Base-by-base conservation (phyloP, 2,329 filamentous ascomycete species). In the Pseudopyrenochaeta lycopersici region DNA sequence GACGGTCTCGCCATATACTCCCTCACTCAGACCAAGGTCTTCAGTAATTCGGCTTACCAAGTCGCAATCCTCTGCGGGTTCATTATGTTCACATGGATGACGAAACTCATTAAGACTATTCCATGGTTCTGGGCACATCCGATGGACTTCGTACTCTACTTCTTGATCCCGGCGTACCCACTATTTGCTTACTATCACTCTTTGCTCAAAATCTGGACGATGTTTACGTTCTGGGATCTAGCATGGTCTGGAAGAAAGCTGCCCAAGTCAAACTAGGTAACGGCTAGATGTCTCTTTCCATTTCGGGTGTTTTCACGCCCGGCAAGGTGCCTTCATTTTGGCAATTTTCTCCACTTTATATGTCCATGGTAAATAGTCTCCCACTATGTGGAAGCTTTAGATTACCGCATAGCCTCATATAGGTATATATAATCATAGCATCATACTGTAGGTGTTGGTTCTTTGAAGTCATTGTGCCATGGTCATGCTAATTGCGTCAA, bases 51-150 rank as follows among this genome's bases (percentile, higher is more conserved):
- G 1, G 1, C 41, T 2, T 43, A 49, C 20, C 49, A 41, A 4
- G n/a, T 14, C 1, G 4, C 38, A 1, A 18, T 62, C 17, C 14
- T 66, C 1, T 5, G 35, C 1, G 35, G 5, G 2, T 33, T 68
- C 0, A 21, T 63, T 14, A 31, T 36, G 2, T 48, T 56, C 36
- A 58, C 69, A 18, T 65, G 57, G 54, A 15, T 52, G 7, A 56
- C 63, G 1, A 68, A 70, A 46, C 43, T 70, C 9, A 50, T 61
- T 7, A 70, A 69, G 53, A 66, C 66, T 0, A 40, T 45, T 10
- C 52, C 50, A 9, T 70, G 66, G 67, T 70, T 66, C 38, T 47
- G 41, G 23, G 49, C 47, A 0, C 43, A 65, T 38, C 64, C 63
- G 1, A 7, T 29, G 7, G 62, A 66, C 10, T 68, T 68, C 42